These are phyloP conservation scores for Dysphania ambrosioides DNA, from an alignment of 148 eudicot genomes.

Conservation along the genomic window DNA sequence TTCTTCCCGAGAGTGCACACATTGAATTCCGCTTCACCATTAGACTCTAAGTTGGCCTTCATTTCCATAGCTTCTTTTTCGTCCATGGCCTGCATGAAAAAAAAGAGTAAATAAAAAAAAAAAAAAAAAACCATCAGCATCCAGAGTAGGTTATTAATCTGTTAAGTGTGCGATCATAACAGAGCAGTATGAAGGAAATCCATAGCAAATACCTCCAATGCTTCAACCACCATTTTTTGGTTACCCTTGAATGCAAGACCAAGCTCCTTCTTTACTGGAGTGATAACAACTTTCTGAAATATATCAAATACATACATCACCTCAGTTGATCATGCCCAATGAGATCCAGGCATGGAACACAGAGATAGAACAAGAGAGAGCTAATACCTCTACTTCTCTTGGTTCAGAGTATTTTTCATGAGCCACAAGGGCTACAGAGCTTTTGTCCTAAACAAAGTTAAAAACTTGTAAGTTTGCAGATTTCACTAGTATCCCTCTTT, in stretches of 20 bases:
- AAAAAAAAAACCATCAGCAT: not conserved
- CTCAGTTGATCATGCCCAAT: not conserved
- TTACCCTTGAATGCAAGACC: constrained; percentile 93
- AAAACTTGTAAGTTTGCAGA: constrained; percentile 1
- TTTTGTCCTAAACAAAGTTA: constrained; percentile 55
- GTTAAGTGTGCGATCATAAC: too few relatives aligned
- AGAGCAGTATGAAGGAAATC: not conserved
- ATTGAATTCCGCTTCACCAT: constrained; percentile 65
- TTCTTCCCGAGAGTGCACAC: constrained; percentile 76
- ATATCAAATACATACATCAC: constrained; percentile 4
- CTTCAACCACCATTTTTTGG: constrained; percentile 84
- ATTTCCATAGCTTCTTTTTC: constrained; percentile 91
- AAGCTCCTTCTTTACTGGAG: constrained; percentile 83
- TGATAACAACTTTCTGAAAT: constrained; percentile 74
- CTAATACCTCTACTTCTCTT: constrained; percentile 77
- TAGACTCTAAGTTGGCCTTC: constrained; percentile 75
- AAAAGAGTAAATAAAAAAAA: not conserved
- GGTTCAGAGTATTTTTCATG: constrained; percentile 82
- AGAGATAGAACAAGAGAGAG: not conserved
- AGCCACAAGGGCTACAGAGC: constrained; percentile 84
- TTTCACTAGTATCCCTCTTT: not conserved
- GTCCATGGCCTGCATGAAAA: constrained; percentile 60
- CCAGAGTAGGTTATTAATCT: too few relatives aligned
- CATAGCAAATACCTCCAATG: constrained; percentile 60
- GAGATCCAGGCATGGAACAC: not conserved